Evolutionary conservation across 2,329 filamentous ascomycete species (phyloP).

Genomic region (Lojkania enalia): DNA sequence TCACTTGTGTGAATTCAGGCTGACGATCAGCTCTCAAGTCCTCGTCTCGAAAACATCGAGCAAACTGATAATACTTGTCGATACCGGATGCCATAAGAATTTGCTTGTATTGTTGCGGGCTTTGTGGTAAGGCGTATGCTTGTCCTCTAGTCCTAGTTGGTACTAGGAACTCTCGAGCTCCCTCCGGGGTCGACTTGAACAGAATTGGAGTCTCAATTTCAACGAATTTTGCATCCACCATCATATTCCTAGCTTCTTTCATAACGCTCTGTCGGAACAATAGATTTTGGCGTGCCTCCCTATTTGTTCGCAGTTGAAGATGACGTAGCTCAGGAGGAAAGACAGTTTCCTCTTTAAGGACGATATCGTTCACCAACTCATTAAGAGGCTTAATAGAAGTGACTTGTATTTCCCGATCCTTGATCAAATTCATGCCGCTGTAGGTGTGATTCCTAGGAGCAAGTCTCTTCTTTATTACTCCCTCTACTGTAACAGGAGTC

Average conservation of each 20-base stretch:
- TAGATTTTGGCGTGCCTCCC: conserved; percentile 68
- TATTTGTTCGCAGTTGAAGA: conserved; percentile 79
- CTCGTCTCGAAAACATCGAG: conserved; percentile 92
- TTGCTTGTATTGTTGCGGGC: conserved; percentile 98
- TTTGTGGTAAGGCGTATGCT: conserved; percentile 92
- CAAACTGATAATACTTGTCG: conserved; percentile 84
- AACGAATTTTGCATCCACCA: conserved; percentile 62
- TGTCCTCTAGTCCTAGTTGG: conserved; percentile 75
- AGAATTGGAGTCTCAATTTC: conserved; percentile 91
- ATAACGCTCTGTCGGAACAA: conserved; percentile 67
- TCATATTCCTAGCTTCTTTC: conserved; percentile 56
- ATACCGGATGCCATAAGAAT: conserved; percentile 92
- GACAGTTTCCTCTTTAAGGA: conserved; percentile 72
- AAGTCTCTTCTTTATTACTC: conserved; percentile 51
- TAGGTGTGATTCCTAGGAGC: conserved; percentile 38
- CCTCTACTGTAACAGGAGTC: conserved; percentile 59
- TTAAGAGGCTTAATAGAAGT: conserved; percentile 70
- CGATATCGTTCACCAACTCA: conserved; percentile 72
- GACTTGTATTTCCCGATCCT: conserved; percentile 62
- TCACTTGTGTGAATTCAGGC: conserved; percentile 91
- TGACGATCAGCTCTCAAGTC: conserved; percentile 90
- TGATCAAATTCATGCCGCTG: conserved; percentile 38
- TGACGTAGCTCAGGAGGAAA: conserved; percentile 79
- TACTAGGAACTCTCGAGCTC: conserved; percentile 91
- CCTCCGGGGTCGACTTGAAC: conserved; percentile 97